Evolutionary conservation across 129 eudicot species (phyloP).

Genomic region (Flaveria linearis): DNA sequence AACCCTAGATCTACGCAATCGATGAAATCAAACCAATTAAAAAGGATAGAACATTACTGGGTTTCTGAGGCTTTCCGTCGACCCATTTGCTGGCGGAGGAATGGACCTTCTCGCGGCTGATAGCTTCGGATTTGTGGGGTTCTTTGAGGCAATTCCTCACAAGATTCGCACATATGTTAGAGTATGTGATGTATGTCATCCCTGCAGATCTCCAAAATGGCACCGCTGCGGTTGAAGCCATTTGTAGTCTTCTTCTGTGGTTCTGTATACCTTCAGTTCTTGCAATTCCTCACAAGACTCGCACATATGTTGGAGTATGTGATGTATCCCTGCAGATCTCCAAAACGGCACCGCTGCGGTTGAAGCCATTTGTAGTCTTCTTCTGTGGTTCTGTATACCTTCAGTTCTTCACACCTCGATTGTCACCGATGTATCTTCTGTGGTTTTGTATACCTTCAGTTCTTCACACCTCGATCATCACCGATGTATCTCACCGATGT

Average conservation of each 20-base stretch:
- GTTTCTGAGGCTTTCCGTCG: slow-evolving; percentile 72
- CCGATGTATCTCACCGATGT: no score
- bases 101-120: slow-evolving; percentile 79
- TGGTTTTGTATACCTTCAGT: no score
- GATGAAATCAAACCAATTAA: background rate
- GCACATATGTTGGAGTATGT: no score
- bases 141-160: slow-evolving; percentile 89
- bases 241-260: background rate
- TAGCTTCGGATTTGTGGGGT: slow-evolving; percentile 66
- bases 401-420: background rate
- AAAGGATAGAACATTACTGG: slow-evolving; percentile 45
- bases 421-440: background rate
- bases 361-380: no score
- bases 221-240: slow-evolving; percentile 68
- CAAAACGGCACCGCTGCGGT: no score
- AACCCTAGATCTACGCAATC: slow-evolving; percentile 33
- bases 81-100: slow-evolving; percentile 69
- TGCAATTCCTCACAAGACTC: no score
- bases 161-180: slow-evolving; percentile 76
- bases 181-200: slow-evolving; percentile 82
- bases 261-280: background rate
- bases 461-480: no score
- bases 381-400: no score
- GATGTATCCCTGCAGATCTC: no score
- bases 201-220: slow-evolving; percentile 95